Evolutionary conservation across 345 rosid species (phyloP).

Genomic region (Citrus medica): DNA sequence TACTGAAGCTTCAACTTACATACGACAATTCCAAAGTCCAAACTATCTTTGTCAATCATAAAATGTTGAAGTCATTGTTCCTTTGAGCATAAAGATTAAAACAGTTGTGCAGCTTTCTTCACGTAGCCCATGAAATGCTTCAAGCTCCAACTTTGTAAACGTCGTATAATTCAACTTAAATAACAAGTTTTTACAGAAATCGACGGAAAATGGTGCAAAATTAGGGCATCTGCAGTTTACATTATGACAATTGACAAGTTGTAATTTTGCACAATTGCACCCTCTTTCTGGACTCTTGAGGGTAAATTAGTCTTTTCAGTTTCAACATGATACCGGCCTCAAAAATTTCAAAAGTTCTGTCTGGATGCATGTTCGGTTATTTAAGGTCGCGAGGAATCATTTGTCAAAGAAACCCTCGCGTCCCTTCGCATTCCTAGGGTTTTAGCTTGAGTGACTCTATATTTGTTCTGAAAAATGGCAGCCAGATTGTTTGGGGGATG

Average conservation of each 20-base stretch:
- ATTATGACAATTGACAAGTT: not conserved
- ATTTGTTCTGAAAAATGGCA: not conserved
- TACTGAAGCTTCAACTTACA: not conserved
- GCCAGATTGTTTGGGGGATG: slow-evolving; percentile 2
- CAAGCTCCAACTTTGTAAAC: too few species aligned
- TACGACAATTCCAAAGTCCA: not conserved
- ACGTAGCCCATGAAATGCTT: too few species aligned
- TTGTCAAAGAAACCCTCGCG: not conserved
- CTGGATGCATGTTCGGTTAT: not conserved
- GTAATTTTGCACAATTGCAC: not conserved
- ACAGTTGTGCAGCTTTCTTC: not conserved
- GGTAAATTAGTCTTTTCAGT: not conserved
- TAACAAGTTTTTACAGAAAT: too few species aligned
- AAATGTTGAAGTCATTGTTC: not conserved
- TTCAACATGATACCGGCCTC: too few species aligned
- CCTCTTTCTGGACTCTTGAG: not conserved
- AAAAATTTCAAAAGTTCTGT: not conserved
- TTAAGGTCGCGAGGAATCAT: not conserved
- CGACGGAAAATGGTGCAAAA: not conserved
- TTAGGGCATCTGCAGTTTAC: not conserved
- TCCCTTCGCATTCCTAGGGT: not conserved
- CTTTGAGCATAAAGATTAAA: not conserved
- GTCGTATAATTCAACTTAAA: too few species aligned
- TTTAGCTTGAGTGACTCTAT: not conserved
- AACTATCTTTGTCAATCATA: not conserved